Evolutionary conservation across 139 green algal genomes (phyloP), one percentile per base, ranked within the genome.

Genomic region (Tetradesmus obliquus): DNA sequence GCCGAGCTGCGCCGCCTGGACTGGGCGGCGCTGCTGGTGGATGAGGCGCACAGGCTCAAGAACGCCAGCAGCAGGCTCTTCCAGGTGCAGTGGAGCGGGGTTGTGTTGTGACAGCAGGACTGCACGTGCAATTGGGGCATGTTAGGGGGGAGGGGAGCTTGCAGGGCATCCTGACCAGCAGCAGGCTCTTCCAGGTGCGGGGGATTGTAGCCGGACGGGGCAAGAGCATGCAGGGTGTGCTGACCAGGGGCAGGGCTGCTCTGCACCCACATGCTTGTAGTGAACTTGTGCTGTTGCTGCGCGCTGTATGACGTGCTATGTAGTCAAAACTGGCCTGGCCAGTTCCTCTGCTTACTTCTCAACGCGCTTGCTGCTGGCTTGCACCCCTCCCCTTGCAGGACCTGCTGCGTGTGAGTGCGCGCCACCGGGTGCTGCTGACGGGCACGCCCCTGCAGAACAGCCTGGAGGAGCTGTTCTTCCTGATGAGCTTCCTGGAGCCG

Each of bases 371-470:
- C 66, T 24, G 66, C 66, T 24, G 17, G n/a, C 62, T 19, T 76
- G 66, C 66, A 3, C 12, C 5, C 66, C 5, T 5, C 84, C 91
- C 96, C 24, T 93, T 97, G 85, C 87, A 94, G 58, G 93, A 96
- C 88, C 94, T 98, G n/a, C 87, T 94, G 32, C 83, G 85, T 58
- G 84, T 95, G 24, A n/a, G 20, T 53, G 91, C 92, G 0, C 19
- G 83, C 62, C 94, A 96, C 86, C 93, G 94, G 13, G 86, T 96
- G 55, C 94, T 98, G 85, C 94, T 98, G 7, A 97, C 95, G 0
- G 96, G 96, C 82, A 98, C 95, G 19, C 95, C 96, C 3, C 95
- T 97, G 57, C 96, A 98, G 92, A 98, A 98, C 95, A 97, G 96
- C 93, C 91, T 98, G 22, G 91, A 95, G 83, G 94, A 97, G 93